Evolutionary conservation across 1,284 basidiomycete genomes (phyloP), one percentile per base, ranked within the genome.

Genomic region (Lentinula novae-zelandiae): DNA sequence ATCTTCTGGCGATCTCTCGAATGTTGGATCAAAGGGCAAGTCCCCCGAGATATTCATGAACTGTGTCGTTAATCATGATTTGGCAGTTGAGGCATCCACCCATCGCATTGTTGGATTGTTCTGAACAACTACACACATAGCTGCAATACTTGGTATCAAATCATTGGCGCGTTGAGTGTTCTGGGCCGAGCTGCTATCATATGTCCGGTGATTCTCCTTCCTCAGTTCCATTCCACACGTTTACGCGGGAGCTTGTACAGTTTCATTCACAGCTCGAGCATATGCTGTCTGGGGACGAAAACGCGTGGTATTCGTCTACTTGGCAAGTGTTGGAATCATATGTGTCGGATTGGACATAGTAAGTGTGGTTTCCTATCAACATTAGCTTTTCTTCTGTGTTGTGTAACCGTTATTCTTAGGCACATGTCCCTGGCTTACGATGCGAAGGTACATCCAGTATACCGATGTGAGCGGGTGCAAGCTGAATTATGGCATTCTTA

Each of bases 171-270:
- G 7, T 58, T 76, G 15, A 75, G 75, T 53, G 66, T 76, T 3
- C 46, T 75, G 1, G 75, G 73, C 6, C 67, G 74, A 46, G 64
- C 68, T 0, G 73, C 72, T 8, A 71, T 77, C 33, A 65, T 77
- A 60, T 61, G 34, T 44, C 38, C 51, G 62, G 9, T 52, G 62
- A 9, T 63, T 62, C 2, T 63, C 65, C 33, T 31, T 60, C 59
- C 13, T 60, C 9, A n/a, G 17, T 17, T 15, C 27, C 17, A 31
- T 34, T n/a, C 8, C n/a, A 57, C 55, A n/a, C 10, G 7, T 50
- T 27, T 7, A 49, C 20, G 15, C 31, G 10, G 34, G n/a, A 7
- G 5, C 3, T 6, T 46, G 36, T 33, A n/a, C 49, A 74, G 73
- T 65, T 31, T 65, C 69, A 2, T 70, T 72, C 62, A 65, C 62